Conservation (phyloP, 495 filamentous ascomycete genomes). For the Entonaema liquescens region DNA sequence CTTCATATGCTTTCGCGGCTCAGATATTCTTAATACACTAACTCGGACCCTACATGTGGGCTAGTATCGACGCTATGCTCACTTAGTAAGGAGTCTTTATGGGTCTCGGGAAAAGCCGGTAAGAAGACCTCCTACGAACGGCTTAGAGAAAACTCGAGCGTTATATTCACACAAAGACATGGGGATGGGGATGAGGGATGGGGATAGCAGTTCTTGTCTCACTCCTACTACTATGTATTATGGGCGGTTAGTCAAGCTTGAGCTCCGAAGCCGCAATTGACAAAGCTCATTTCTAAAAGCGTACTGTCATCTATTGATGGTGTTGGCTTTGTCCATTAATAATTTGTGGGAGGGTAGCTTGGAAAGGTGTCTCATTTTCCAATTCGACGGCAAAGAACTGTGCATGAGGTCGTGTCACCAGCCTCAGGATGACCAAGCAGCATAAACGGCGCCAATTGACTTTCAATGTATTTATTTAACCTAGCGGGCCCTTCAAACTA, state of each 20-base stretch:
- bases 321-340: conserved; percentile 36
- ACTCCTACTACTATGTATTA: neutral
- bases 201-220: conserved; percentile 5
- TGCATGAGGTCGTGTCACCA: conserved; percentile 42
- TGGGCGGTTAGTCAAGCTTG: conserved; percentile 10
- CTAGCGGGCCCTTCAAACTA: conserved; percentile 24
- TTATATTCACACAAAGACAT: neutral
- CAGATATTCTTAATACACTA: conserved; percentile 13
- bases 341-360: conserved; percentile 23
- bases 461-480: conserved; percentile 26
- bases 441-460: conserved; percentile 20
- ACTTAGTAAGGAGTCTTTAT: conserved; percentile 30
- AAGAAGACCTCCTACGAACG: conserved; percentile 12
- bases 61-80: conserved; percentile 42
- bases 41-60: conserved; percentile 29
- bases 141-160: conserved; percentile 3
- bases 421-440: conserved; percentile 30
- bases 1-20: conserved; percentile 30
- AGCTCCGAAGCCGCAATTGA: conserved; percentile 41
- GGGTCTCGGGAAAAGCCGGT: conserved; percentile 40
- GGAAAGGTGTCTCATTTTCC: conserved; percentile 20
- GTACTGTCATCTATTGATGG: conserved; percentile 35
- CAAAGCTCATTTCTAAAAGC: conserved; percentile 37
- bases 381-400: conserved; percentile 38
- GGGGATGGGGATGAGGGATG: neutral